These are phyloP conservation scores for Penicillium odoratum DNA, from an alignment of 495 filamentous ascomycete species.

Conservation along the genomic window DNA sequence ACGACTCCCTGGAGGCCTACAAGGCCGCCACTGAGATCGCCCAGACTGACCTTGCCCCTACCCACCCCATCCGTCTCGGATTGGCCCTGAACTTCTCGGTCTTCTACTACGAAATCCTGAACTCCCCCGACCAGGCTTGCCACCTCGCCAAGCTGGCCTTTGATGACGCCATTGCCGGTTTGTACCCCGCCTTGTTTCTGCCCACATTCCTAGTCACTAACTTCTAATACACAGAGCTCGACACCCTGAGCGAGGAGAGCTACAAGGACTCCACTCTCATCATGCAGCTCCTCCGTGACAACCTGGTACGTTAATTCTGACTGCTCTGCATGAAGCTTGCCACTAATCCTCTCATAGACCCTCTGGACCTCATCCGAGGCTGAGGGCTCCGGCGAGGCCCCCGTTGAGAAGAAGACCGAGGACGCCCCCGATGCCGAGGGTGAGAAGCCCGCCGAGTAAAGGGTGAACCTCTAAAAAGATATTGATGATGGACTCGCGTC, in stretches of 20 bases:
- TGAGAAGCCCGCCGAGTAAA: slow-evolving; percentile 62
- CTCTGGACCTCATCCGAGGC: slow-evolving; percentile 99
- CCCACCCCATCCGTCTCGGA: slow-evolving; percentile 98
- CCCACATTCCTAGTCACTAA: slow-evolving; percentile 20
- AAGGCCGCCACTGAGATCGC: slow-evolving; percentile 97
- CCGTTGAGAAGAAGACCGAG: slow-evolving; percentile 60
- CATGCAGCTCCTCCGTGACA: slow-evolving; percentile 99
- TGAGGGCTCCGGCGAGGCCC: slow-evolving; percentile 63
- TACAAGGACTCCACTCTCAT: slow-evolving; percentile 99
- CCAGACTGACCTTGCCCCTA: slow-evolving; percentile 95
- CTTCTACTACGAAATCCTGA: slow-evolving; percentile 99
- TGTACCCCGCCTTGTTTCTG: background rate
- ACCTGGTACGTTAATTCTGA: slow-evolving; percentile 69
- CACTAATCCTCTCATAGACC: slow-evolving; percentile 60
- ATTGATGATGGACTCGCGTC: slow-evolving; percentile 42
- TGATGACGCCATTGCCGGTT: slow-evolving; percentile 97
- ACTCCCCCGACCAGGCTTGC: slow-evolving; percentile 97
- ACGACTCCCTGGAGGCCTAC: slow-evolving; percentile 97
- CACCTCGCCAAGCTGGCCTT: slow-evolving; percentile 99
- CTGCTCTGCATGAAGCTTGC: background rate
- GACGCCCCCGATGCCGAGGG: slow-evolving; percentile 56
- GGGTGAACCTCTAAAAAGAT: slow-evolving; percentile 35
- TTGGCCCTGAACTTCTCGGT: slow-evolving; percentile 99
- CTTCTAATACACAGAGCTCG: slow-evolving; percentile 67
- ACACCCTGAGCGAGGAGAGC: slow-evolving; percentile 98